Evolutionary conservation across 805 yeast genomes (phyloP), one percentile per base, ranked within the genome.

Genomic region (Candida ovalis): DNA sequence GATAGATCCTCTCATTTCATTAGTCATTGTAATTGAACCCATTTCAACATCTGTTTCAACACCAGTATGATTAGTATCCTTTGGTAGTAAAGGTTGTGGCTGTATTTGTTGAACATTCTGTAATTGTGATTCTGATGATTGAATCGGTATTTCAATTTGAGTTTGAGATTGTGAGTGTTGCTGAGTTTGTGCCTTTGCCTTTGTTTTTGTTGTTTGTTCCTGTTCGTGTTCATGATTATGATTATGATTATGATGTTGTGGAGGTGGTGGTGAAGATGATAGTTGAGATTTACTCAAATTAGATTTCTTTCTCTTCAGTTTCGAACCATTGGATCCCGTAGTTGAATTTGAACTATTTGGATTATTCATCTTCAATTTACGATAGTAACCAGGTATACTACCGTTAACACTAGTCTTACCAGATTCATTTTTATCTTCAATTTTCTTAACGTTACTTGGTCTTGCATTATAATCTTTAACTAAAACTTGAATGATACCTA

Each of bases 401-500:
- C 62, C 66, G 38, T 58, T 58, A 25, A 64, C 69, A 62, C 68
- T 64, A 0, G 69, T 64, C 30, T 58, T 56, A 10, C 66, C 64
- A 42, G 63, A 57, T 43, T 63, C 67, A 35, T 52, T 55, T 41
- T 50, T 55, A 41, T 55, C 62, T 41, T 63, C 68, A 40, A 62
- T 64, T 25, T 59, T 59, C 40, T 57, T 56, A 12, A 59, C 69
- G 48, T 54, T 63, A 42, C 68, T 63, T 22, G 62, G 54, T 7
- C 58, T 50, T 5, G 68, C 67, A 44, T 52, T 45, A 42, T 49
- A 66, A n/a, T 62, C 63, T 23, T 51, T 54, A 17, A 63, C 67
- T 15, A 67, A 47, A 2, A 61, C 46, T 25, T 60, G 58, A 44
- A 64, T 62, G 21, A 73, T 63, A 32, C 76, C 76, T 12, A 74